Conservation (phyloP, 805 yeast genomes). For the Suhomyces vadensis region DNA sequence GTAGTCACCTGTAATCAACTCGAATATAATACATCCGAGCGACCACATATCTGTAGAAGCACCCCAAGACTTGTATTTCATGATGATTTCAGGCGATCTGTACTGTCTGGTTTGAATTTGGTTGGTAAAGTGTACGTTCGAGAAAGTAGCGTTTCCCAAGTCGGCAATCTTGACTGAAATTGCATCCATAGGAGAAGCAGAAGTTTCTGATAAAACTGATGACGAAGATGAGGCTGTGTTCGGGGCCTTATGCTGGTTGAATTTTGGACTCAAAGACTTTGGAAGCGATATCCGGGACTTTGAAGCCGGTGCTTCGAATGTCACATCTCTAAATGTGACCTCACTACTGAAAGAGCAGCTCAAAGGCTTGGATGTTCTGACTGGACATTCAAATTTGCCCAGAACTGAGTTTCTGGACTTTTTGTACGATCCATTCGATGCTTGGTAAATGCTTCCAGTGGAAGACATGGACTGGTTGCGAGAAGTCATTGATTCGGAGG, state of each 20-base stretch:
- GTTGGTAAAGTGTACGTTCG: constrained; percentile 76
- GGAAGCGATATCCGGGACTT: neutral
- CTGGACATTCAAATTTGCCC: constrained; percentile 26
- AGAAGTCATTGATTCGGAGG: constrained; percentile 2
- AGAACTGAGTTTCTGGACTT: constrained; percentile 13
- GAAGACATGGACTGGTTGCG: constrained; percentile 16
- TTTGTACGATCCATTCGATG: constrained; percentile 11
- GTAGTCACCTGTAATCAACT: constrained; percentile 61
- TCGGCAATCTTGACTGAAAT: constrained; percentile 77
- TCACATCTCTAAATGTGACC: constrained; percentile 11
- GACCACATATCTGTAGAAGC: constrained; percentile 65
- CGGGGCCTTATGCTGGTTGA: neutral
- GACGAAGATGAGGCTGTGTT: neutral
- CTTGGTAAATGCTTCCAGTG: neutral
- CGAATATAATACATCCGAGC: constrained; percentile 58
- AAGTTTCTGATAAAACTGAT: neutral
- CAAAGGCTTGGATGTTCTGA: constrained; percentile 50
- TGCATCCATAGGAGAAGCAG: neutral
- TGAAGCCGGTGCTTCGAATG: neutral
- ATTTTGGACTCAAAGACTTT: neutral
- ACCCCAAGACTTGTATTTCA: constrained; percentile 53
- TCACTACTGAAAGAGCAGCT: constrained; percentile 16
- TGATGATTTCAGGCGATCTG: constrained; percentile 72
- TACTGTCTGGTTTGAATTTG: constrained; percentile 92
- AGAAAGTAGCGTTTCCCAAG: constrained; percentile 88